These are phyloP conservation scores for Candida qinlingensis DNA, from an alignment of 805 yeast genomes.

Conservation along the genomic window DNA sequence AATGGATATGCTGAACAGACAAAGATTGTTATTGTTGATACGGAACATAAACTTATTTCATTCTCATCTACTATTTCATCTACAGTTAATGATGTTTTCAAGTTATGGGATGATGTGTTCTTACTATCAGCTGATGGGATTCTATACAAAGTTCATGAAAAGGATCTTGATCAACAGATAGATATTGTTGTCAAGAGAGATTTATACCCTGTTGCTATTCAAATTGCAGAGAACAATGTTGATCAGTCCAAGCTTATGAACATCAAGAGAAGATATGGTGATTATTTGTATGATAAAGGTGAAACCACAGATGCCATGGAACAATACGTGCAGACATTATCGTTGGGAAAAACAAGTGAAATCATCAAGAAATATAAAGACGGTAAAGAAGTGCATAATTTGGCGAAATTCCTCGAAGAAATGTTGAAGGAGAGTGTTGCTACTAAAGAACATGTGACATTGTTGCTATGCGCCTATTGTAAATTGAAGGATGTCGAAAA, in stretches of 20 bases:
- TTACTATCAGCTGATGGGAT: constrained; percentile 73
- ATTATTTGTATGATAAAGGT: constrained; percentile 59
- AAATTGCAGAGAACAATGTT: constrained; percentile 44
- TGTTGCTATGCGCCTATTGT: constrained; percentile 73
- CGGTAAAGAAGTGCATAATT: constrained; percentile 59
- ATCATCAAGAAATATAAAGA: constrained; percentile 77
- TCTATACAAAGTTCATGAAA: constrained; percentile 62
- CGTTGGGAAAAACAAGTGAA: constrained; percentile 59
- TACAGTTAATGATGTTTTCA: constrained; percentile 53
- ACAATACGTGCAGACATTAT: constrained; percentile 62
- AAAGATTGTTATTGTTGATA: constrained; percentile 62
- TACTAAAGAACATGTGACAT: constrained; percentile 74
- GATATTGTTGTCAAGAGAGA: constrained; percentile 65
- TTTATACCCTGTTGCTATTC: constrained; percentile 65
- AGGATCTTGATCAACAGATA: constrained; percentile 59
- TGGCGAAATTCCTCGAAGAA: constrained; percentile 59
- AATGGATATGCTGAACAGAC: constrained; percentile 38
- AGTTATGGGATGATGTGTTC: constrained; percentile 51
- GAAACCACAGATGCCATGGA: constrained; percentile 65
- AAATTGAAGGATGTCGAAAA: constrained; percentile 61
- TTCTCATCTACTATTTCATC: constrained; percentile 65
- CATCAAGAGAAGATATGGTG: constrained; percentile 61
- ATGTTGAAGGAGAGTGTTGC: constrained; percentile 52
- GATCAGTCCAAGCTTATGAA: constrained; percentile 29
- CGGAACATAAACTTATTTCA: constrained; percentile 62